Conservation (phyloP, 2,329 filamentous ascomycete species). For the Pseudofabraea citricarpa region DNA sequence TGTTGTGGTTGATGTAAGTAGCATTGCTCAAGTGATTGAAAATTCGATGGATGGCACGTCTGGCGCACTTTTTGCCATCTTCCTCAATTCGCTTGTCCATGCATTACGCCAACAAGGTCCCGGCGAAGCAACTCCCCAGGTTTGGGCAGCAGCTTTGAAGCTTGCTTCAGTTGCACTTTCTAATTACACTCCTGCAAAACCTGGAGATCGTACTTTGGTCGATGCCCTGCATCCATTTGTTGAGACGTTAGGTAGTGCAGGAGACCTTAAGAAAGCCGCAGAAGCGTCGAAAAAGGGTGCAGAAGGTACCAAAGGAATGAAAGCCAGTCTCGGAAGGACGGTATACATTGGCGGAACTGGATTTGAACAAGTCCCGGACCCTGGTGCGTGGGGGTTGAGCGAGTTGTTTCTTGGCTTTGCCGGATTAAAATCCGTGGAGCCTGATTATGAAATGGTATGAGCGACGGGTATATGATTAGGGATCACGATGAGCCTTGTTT, state of each 20-base stretch:
- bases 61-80: constrained; percentile 73
- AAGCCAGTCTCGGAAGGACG: constrained; percentile 76
- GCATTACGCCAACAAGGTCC: constrained; percentile 28
- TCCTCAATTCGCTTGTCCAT: constrained; percentile 64
- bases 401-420: constrained; percentile 79
- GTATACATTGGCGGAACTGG: constrained; percentile 78
- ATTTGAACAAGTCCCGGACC: constrained; percentile 69
- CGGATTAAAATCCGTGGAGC: constrained; percentile 30
- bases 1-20: constrained; percentile 52
- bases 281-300: constrained; percentile 71
- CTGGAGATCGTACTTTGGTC: constrained; percentile 84
- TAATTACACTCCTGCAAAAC: constrained; percentile 83
- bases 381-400: constrained; percentile 71
- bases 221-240: constrained; percentile 90
- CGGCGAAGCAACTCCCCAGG: constrained; percentile 36
- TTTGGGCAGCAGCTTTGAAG: constrained; percentile 61
- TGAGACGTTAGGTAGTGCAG: constrained; percentile 59
- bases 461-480: neutral
- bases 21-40: constrained; percentile 60
- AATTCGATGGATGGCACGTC: constrained; percentile 70
- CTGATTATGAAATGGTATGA: constrained; percentile 29
- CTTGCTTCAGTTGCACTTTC: constrained; percentile 66
- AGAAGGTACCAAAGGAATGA: constrained; percentile 86
- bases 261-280: constrained; percentile 67
- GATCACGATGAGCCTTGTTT: constrained; percentile 1